A percentile compares a stretch with the other conserved stretches of the same genome.
phyloP scores from a whole-genome alignment of 2,329 filamentous ascomycete genomes.

The Nakataea oryzae region DNA sequence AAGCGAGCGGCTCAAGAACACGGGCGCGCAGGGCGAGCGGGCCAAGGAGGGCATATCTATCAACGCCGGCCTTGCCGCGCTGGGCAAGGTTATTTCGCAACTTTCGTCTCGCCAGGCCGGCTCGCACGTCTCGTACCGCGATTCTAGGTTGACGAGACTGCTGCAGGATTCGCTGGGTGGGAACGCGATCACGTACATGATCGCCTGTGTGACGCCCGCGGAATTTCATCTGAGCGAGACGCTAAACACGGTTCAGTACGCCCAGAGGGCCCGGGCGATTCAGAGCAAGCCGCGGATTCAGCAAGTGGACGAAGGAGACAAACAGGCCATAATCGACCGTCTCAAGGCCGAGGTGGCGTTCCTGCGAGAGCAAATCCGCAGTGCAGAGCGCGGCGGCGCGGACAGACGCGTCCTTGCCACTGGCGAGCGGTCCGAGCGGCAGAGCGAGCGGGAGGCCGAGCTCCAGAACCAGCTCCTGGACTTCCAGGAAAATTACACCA shows the following conservation, averaged over 20 bases:
- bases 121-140: slow-evolving; percentile 91
- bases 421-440: slow-evolving; percentile 66
- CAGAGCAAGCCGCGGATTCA: slow-evolving; percentile 97
- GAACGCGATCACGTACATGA: slow-evolving; percentile 98
- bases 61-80: slow-evolving; percentile 85
- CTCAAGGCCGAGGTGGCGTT: slow-evolving; percentile 91
- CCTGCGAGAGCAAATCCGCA: slow-evolving; percentile 84
- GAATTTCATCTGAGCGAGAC: slow-evolving; percentile 98
- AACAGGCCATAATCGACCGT: slow-evolving; percentile 85
- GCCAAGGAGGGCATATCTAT: slow-evolving; percentile 97
- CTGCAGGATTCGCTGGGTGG: slow-evolving; percentile 94
- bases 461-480: slow-evolving; percentile 91
- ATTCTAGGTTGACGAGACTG: slow-evolving; percentile 91
- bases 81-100: slow-evolving; percentile 98
- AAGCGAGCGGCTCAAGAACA: slow-evolving; percentile 95
- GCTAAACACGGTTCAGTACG: slow-evolving; percentile 94
- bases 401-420: slow-evolving; percentile 42
- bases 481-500: slow-evolving; percentile 86
- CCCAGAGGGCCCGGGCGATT: slow-evolving; percentile 88
- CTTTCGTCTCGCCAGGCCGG: slow-evolving; percentile 81
- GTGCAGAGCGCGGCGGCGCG: slow-evolving; percentile 55
- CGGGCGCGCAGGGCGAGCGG: slow-evolving; percentile 85
- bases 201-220: slow-evolving; percentile 92
- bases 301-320: slow-evolving; percentile 85
- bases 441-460: slow-evolving; percentile 76